Conservation (phyloP, 148 eudicot species). For the Chenopodium formosanum region DNA sequence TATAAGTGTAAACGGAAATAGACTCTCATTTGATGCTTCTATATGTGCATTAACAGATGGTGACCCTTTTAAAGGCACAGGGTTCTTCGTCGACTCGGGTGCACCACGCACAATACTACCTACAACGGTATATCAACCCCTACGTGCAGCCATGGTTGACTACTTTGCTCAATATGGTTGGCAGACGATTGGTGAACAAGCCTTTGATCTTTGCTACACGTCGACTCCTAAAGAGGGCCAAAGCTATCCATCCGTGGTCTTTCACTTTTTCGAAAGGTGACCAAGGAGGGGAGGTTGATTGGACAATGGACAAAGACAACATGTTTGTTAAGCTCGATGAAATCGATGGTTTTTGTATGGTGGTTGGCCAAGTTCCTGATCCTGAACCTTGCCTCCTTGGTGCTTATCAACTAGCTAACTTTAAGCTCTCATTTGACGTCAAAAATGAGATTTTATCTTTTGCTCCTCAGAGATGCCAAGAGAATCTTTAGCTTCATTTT, state of each 20-base stretch:
- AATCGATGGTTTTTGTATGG: slow-evolving; percentile 10
- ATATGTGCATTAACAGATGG: neutral
- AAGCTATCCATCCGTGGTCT: neutral
- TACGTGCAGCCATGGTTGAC: neutral
- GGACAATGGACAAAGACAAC: slow-evolving; percentile 16
- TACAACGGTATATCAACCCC: neutral
- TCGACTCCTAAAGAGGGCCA: no score
- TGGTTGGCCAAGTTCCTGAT: neutral
- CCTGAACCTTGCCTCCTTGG: slow-evolving; percentile 14
- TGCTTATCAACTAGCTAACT: slow-evolving; percentile 29
- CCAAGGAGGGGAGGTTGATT: neutral
- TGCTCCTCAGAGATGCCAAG: slow-evolving; percentile 8
- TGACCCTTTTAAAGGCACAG: neutral
- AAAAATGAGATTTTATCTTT: neutral
- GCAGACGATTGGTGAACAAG: neutral
- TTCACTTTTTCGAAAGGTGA: neutral
- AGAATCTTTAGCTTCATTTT: neutral
- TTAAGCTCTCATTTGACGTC: slow-evolving; percentile 5
- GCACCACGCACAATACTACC: slow-evolving; percentile 6
- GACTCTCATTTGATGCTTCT: neutral
- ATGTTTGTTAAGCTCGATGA: neutral
- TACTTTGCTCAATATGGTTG: slow-evolving; percentile 7
- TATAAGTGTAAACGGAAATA: slow-evolving; percentile 5
- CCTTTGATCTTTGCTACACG: neutral
- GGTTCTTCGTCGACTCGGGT: slow-evolving; percentile 19